These are phyloP conservation scores for Zelonia costaricensis DNA, from an alignment of 208 protist species.

Conservation along the genomic window DNA sequence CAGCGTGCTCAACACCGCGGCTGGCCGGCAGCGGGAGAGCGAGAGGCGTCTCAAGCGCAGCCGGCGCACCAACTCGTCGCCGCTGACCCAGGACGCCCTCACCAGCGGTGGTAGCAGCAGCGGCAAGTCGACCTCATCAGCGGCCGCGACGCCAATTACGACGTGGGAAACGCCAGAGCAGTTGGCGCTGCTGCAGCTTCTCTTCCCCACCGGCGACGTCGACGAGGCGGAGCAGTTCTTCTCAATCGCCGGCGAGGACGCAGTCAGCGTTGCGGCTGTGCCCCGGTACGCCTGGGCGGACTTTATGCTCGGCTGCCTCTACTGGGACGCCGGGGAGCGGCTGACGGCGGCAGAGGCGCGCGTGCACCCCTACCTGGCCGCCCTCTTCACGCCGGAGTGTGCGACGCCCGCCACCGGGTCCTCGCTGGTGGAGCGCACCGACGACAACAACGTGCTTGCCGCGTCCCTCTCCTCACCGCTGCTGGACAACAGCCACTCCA, in stretches of 20 bases:
- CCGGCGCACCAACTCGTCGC: constrained; percentile 1
- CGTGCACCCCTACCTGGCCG: constrained; percentile 52
- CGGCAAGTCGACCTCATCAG: neutral
- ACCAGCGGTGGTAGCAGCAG: neutral
- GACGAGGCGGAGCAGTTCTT: constrained; percentile 13
- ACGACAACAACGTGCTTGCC: neutral
- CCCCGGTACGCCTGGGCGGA: constrained; percentile 27
- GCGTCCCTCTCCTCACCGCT: neutral
- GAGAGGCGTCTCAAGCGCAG: constrained; percentile 2
- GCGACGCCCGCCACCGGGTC: neutral
- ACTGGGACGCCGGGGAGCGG: constrained; percentile 57
- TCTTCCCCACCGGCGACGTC: constrained; percentile 14
- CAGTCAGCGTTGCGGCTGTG: too few relatives aligned
- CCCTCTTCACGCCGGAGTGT: constrained; percentile 2
- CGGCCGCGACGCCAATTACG: constrained; percentile 3
- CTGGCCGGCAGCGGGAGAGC: constrained; percentile 16
- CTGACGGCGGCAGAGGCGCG: constrained; percentile 54
- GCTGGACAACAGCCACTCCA: neutral
- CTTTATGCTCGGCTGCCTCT: constrained; percentile 62
- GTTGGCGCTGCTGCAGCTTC: constrained; percentile 11
- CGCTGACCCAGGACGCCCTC: neutral
- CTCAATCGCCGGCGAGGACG: neutral
- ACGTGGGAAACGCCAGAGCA: constrained; percentile 28
- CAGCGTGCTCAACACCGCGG: constrained; percentile 20
- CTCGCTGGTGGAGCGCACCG: too few relatives aligned